These are phyloP conservation scores for Pyrus pyrifolia DNA, from an alignment of 306 rosid species.

Conservation along the genomic window DNA sequence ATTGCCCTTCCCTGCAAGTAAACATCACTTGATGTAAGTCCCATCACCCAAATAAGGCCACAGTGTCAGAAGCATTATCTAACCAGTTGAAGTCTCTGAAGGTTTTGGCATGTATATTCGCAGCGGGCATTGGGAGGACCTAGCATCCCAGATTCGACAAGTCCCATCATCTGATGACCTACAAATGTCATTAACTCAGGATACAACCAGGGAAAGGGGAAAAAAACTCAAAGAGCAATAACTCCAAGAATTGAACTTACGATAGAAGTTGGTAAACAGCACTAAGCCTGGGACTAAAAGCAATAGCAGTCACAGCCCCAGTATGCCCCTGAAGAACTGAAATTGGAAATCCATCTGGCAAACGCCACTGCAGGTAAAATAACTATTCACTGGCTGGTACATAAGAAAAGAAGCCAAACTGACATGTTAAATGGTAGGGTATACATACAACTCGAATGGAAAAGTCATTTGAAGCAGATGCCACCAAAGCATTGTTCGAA, in stretches of 20 bases:
- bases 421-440: conserved; percentile 3
- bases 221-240: conserved; percentile 13
- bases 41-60: conserved; percentile 2
- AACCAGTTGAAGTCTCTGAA: conserved; percentile 50
- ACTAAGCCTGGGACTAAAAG: conserved; percentile 71
- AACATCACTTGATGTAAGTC: conserved; percentile 7
- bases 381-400: conserved; percentile 15
- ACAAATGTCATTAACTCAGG: neutral
- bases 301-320: conserved; percentile 80
- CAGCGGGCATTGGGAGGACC: conserved; percentile 50
- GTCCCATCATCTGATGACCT: conserved; percentile 95
- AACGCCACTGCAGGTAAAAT: conserved; percentile 67
- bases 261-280: conserved; percentile 64
- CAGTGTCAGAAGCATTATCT: conserved; percentile 31
- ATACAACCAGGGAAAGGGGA: conserved; percentile 1
- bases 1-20: conserved; percentile 64
- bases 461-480: conserved; percentile 90
- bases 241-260: conserved; percentile 46
- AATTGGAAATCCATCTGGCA: conserved; percentile 82
- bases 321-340: conserved; percentile 86
- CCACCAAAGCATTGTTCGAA: conserved; percentile 77
- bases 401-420: conserved; percentile 6
- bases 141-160: conserved; percentile 91
- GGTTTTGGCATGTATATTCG: conserved; percentile 70
- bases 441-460: conserved; percentile 79